These are phyloP conservation scores for Agaricus subrufescens DNA, from an alignment of 768 basidiomycete species.

Conservation along the genomic window DNA sequence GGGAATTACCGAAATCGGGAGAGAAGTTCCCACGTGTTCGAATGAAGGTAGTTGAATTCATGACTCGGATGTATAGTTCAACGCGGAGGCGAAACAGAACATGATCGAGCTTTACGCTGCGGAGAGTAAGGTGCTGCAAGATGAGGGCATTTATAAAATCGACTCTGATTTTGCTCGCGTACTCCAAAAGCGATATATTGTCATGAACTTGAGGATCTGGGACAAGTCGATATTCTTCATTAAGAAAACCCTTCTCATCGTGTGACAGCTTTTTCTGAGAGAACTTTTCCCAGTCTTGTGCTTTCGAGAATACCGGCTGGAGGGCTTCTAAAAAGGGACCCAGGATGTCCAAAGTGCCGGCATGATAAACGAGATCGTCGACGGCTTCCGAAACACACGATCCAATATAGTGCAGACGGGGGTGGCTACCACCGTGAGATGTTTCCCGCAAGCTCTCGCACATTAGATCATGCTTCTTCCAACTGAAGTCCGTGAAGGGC, in stretches of 20 bases:
- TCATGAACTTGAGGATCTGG: constrained; percentile 21
- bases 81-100: background rate
- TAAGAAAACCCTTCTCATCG: background rate
- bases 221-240: background rate
- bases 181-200: background rate
- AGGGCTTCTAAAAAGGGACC: too few species aligned
- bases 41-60: background rate
- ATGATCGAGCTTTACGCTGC: constrained; percentile 2
- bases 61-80: constrained; percentile 6
- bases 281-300: too few species aligned
- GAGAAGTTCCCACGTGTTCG: background rate
- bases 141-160: constrained; percentile 5
- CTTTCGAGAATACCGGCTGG: too few species aligned
- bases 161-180: background rate
- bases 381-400: too few species aligned
- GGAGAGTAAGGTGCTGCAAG: constrained; percentile 1
- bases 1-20: background rate
- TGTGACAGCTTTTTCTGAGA: background rate
- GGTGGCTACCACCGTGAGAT: too few species aligned
- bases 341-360: too few species aligned
- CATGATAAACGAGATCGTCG: too few species aligned
- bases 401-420: too few species aligned
- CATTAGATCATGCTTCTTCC: background rate
- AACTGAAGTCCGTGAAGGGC: background rate
- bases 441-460: too few species aligned